These are phyloP conservation scores for Diaporthe destruens DNA, from an alignment of 2,329 filamentous ascomycete species.

Conservation along the genomic window DNA sequence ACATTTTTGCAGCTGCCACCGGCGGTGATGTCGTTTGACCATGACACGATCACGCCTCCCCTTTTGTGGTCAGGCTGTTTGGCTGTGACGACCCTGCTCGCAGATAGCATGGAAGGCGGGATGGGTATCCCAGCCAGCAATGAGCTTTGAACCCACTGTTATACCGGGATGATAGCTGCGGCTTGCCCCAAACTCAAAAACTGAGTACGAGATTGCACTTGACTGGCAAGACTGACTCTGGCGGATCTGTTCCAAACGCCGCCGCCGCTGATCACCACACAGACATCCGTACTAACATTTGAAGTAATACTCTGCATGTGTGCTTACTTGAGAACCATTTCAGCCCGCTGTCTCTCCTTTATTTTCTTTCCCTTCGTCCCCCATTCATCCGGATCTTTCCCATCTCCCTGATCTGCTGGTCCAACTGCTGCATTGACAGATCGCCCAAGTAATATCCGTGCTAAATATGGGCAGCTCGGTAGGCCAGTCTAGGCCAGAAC, in stretches of 20 bases:
- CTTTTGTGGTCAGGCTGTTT: neutral
- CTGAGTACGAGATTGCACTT: slow-evolving; percentile 11
- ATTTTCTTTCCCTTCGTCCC: no score
- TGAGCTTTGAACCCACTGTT: slow-evolving; percentile 21
- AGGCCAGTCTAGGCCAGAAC: neutral
- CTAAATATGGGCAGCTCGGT: slow-evolving; percentile 20
- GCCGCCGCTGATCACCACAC: no score
- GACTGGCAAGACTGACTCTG: slow-evolving; percentile 8
- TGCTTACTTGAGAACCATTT: neutral
- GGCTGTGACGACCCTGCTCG: neutral
- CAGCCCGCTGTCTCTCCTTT: neutral
- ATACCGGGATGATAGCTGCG: slow-evolving; percentile 11
- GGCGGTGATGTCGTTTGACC: neutral
- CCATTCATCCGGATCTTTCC: slow-evolving; percentile 12
- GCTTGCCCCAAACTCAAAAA: neutral
- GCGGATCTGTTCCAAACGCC: no score
- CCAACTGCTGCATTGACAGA: slow-evolving; percentile 11
- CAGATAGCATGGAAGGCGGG: neutral
- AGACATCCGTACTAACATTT: no score
- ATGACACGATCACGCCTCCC: neutral
- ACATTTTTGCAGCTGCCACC: neutral
- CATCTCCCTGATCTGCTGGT: slow-evolving; percentile 14
- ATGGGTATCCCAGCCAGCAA: slow-evolving; percentile 28
- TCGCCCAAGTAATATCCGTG: slow-evolving; percentile 23
- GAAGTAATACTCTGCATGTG: no score